Percentiles rank a stretch among this genome's conserved stretches.
Evolutionary conservation across 345 rosid species (phyloP).

Genomic region (Citrus medica): DNA sequence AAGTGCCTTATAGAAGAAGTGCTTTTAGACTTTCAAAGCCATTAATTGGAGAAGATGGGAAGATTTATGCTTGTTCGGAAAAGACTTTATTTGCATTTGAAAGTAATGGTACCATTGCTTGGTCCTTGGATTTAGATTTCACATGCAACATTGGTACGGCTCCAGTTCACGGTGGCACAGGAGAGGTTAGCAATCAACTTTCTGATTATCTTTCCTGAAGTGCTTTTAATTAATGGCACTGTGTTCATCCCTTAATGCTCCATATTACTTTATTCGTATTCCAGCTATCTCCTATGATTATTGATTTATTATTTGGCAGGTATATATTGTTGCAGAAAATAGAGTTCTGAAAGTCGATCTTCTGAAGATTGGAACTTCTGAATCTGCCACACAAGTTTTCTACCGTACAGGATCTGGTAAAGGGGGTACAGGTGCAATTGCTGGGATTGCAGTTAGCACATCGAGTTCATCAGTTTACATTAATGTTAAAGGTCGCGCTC

Average conservation of each 20-base stretch:
- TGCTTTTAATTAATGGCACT: neutral
- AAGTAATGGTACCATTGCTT: slow-evolving; percentile 69
- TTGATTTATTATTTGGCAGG: slow-evolving; percentile 40
- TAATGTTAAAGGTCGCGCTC: slow-evolving; percentile 51
- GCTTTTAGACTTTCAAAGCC: slow-evolving; percentile 57
- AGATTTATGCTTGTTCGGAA: slow-evolving; percentile 63
- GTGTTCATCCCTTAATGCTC: neutral
- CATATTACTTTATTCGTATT: neutral
- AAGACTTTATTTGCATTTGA: slow-evolving; percentile 65
- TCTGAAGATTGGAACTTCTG: slow-evolving; percentile 36
- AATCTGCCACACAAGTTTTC: slow-evolving; percentile 44
- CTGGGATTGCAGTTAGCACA: slow-evolving; percentile 65
- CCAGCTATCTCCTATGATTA: neutral
- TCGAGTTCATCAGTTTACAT: slow-evolving; percentile 58
- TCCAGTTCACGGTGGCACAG: slow-evolving; percentile 62
- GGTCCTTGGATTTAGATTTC: slow-evolving; percentile 62
- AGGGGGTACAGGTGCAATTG: slow-evolving; percentile 33
- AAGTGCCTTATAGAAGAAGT: slow-evolving; percentile 17
- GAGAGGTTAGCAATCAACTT: slow-evolving; percentile 38
- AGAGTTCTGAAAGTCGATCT: slow-evolving; percentile 52
- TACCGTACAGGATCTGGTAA: slow-evolving; percentile 56
- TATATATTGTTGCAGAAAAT: slow-evolving; percentile 72
- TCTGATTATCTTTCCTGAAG: neutral
- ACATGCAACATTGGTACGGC: slow-evolving; percentile 45
- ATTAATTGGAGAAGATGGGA: slow-evolving; percentile 59